Evolutionary conservation across 805 yeast species (phyloP).

Genomic region (Cyberlindnera euphorbiiphila): DNA sequence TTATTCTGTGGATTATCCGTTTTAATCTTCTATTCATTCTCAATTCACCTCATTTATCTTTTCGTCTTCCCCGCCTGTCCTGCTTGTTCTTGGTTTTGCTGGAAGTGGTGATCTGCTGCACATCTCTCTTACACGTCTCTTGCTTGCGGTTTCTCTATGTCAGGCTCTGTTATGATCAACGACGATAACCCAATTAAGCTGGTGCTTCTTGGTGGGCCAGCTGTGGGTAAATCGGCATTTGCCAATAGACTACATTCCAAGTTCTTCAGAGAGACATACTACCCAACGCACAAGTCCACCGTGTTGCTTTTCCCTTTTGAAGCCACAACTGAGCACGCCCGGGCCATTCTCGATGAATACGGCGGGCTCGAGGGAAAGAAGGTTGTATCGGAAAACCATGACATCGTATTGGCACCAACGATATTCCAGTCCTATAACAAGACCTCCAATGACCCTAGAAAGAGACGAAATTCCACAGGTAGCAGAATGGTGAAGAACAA

Average conservation of each 20-base stretch:
- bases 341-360: constrained; percentile 45
- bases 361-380: constrained; percentile 38
- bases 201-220: constrained; percentile 58
- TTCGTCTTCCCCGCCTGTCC: too few species aligned
- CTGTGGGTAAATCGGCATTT: constrained; percentile 58
- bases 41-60: too few species aligned
- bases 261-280: constrained; percentile 61
- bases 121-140: too few species aligned
- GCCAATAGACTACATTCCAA: constrained; percentile 46
- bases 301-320: constrained; percentile 54
- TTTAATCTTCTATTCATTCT: too few species aligned
- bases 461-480: constrained; percentile 16
- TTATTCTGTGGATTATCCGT: too few species aligned
- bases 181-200: constrained; percentile 44
- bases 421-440: constrained; percentile 34
- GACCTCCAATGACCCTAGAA: constrained; percentile 6
- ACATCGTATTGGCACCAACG: constrained; percentile 35
- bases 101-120: too few species aligned
- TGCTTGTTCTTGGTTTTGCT: too few species aligned
- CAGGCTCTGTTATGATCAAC: constrained; percentile 12
- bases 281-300: constrained; percentile 64
- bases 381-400: constrained; percentile 30
- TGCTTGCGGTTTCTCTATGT: too few species aligned
- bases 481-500: constrained; percentile 18
- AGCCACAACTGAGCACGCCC: constrained; percentile 38